Percentiles rank a stretch among this genome's conserved stretches.
These are phyloP conservation scores for Phytophthora tubulina DNA, from an alignment of 352 stramenopile genomes.

Conservation along the genomic window DNA sequence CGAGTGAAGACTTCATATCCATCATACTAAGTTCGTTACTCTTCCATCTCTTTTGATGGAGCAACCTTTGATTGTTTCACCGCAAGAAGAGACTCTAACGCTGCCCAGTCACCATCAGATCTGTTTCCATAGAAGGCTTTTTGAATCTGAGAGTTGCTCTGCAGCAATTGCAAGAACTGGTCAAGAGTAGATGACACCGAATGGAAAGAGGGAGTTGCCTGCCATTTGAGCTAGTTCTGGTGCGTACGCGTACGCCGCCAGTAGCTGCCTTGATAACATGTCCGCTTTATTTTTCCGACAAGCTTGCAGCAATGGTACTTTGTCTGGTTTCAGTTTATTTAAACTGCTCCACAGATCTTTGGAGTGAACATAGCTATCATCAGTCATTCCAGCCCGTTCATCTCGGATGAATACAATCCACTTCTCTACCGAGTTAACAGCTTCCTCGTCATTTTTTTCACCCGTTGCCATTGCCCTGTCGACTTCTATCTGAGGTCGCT, in stretches of 20 bases:
- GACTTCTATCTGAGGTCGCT: neutral
- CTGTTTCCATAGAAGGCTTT: neutral
- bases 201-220: too few species aligned
- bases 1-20: too few species aligned
- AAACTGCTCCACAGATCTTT: neutral
- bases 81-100: neutral
- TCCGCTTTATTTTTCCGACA: slow-evolving; percentile 2
- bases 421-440: neutral
- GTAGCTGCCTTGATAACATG: neutral
- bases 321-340: neutral
- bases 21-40: too few species aligned
- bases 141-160: neutral
- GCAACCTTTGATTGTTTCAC: too few species aligned
- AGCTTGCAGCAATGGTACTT: neutral
- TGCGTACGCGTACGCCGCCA: neutral
- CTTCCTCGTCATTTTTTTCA: neutral
- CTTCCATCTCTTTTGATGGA: too few species aligned
- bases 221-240: neutral
- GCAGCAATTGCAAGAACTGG: neutral
- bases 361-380: slow-evolving; percentile 8
- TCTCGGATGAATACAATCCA: slow-evolving; percentile 5
- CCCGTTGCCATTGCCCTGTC: neutral
- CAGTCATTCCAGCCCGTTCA: neutral
- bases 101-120: slow-evolving; percentile 10
- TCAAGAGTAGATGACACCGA: neutral